phyloP scores from a whole-genome alignment of 495 filamentous ascomycete species.

The Podospora pseudoanserina region DNA sequence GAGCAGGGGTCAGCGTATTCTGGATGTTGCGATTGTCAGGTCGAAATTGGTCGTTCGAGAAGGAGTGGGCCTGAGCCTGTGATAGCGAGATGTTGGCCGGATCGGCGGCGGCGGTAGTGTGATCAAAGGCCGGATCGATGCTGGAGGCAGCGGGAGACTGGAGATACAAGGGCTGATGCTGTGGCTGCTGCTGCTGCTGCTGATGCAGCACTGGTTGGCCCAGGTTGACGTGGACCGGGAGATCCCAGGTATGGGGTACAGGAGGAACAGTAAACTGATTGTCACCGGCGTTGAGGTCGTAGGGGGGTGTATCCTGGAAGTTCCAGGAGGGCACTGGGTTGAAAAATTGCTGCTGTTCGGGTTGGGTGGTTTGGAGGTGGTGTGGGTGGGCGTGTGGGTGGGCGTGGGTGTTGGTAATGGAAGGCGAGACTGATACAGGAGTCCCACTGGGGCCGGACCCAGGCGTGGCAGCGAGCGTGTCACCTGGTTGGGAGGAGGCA shows the following conservation, averaged over 20 bases:
- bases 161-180: constrained; percentile 24
- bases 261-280: constrained; percentile 20
- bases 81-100: constrained; percentile 14
- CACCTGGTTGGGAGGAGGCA: constrained; percentile 14
- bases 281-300: constrained; percentile 32
- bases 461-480: constrained; percentile 23
- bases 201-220: constrained; percentile 29
- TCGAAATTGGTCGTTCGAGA: constrained; percentile 15
- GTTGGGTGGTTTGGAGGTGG: constrained; percentile 18
- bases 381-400: constrained; percentile 9
- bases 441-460: constrained; percentile 14
- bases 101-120: constrained; percentile 15
- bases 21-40: constrained; percentile 23
- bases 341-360: constrained; percentile 33
- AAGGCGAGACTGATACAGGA: constrained; percentile 19
- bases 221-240: constrained; percentile 28
- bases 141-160: constrained; percentile 17
- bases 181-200: constrained; percentile 30
- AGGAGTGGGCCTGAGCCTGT: constrained; percentile 6
- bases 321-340: constrained; percentile 35
- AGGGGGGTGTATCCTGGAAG: constrained; percentile 46
- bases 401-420: constrained; percentile 27
- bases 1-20: constrained; percentile 47
- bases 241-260: constrained; percentile 28
- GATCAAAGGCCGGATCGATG: constrained; percentile 16